Evolutionary conservation across 169 alveolate species (phyloP), one percentile per base, ranked within the genome.

Genomic region (Eimeria sp.): DNA sequence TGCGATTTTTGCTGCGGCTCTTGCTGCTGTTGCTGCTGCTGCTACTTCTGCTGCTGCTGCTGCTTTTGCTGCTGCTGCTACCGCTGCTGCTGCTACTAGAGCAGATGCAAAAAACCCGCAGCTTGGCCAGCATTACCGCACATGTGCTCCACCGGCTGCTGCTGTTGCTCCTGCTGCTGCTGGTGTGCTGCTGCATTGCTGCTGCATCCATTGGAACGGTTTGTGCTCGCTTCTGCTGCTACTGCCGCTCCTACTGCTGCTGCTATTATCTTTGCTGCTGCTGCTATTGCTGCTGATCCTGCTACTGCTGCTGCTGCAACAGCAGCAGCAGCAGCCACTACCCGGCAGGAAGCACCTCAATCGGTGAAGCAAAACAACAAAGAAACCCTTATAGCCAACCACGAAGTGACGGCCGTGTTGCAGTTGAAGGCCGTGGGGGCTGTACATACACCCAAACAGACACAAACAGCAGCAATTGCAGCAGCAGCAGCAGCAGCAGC

Each of bases 11-110:
- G 58, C 84, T 3, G 84, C 84, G 16, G 61, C 40, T 75, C 54
- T n/a, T 75, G 84, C n/a, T 13, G 51, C 84, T 34, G 84, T 51
- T 22, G 84, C 47, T 51, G 84, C 84, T 75, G 61, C 61, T 30
- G 78, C 78, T 67, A 4, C 78, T n/a, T 1, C 27, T 22, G 43
- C 76, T 67, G 14, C 76, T 27, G 43, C 43, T 67, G 76, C 76
- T 18, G 18, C 58, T 51, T 51, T 5, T 51, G 78, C 78, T 67
- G 78, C 78, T 7, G 78, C 78, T 67, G 27, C 78, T 67, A 4
- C 78, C 3, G 27, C 78, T 54, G 61, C 61, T 54, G 61, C 61
- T 45, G 10, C 76, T 25, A 61, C 72, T 25, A 61, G 25, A 61
- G 30, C 18, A 25, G 72, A 18, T 20, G 72, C 72, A 61, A 61